Evolutionary conservation across 352 stramenopile species (phyloP).

Genomic region (Plasmopara viticola): DNA sequence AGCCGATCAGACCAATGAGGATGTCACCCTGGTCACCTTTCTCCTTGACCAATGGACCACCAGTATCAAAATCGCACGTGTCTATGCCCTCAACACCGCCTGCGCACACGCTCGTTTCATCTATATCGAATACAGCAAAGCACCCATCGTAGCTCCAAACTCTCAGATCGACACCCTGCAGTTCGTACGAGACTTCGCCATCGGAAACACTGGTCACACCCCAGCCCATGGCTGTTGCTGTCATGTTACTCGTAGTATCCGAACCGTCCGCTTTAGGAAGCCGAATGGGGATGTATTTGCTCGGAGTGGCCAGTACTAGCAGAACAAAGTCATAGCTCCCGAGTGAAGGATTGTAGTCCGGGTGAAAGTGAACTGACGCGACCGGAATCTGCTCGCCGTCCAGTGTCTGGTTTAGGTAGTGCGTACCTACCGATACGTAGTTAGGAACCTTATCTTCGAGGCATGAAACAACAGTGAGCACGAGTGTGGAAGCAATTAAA

Average conservation of each 20-base stretch:
- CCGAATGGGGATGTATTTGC: constrained; percentile 23
- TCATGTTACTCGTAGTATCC: constrained; percentile 14
- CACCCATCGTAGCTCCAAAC: constrained; percentile 31
- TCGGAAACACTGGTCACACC: constrained; percentile 18
- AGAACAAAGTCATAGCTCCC: constrained; percentile 1
- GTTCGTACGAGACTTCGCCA: constrained; percentile 15
- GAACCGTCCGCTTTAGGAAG: constrained; percentile 23
- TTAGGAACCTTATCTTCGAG: background rate
- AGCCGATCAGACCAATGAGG: constrained; percentile 40
- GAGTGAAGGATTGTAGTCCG: background rate
- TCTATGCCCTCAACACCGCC: constrained; percentile 25
- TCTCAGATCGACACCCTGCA: constrained; percentile 26
- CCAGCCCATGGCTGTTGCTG: constrained; percentile 28
- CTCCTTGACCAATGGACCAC: constrained; percentile 31
- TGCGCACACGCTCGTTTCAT: constrained; percentile 37
- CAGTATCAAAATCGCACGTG: constrained; percentile 45
- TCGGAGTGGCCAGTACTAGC: constrained; percentile 16
- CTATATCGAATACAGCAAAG: constrained; percentile 11
- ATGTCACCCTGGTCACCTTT: constrained; percentile 13
- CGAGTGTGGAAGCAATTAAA: too few relatives aligned
- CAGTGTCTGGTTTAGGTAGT: too few relatives aligned
- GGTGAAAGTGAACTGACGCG: constrained; percentile 3
- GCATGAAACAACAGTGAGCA: background rate
- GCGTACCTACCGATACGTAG: background rate
- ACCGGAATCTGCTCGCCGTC: background rate